Evolutionary conservation across 352 stramenopile species (phyloP).

Genomic region (Globisporangium splendens): DNA sequence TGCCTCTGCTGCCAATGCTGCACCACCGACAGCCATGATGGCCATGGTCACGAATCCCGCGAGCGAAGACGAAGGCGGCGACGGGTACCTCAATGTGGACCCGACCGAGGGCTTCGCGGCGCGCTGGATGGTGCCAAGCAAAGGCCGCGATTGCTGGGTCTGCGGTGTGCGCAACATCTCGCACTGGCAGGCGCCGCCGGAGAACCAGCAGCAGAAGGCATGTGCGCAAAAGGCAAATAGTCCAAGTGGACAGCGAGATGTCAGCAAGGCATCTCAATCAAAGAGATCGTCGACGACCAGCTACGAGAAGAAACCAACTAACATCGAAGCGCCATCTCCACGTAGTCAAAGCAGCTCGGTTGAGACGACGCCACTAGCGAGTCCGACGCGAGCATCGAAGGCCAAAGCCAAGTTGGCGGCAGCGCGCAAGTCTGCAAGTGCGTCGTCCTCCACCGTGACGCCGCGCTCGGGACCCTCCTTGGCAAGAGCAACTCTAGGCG

Average conservation of each 20-base stretch:
- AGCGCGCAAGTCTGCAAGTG: slow-evolving; percentile 2
- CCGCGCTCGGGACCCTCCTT: not conserved
- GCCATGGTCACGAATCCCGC: slow-evolving; percentile 65
- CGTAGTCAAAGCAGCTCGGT: not conserved
- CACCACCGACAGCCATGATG: slow-evolving; percentile 51
- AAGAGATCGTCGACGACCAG: slow-evolving; percentile 6
- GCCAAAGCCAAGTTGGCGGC: slow-evolving; percentile 6
- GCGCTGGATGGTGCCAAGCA: slow-evolving; percentile 69
- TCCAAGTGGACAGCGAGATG: slow-evolving; percentile 26
- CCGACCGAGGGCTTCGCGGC: slow-evolving; percentile 57
- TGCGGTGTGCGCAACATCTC: slow-evolving; percentile 69
- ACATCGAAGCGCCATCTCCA: slow-evolving; percentile 2
- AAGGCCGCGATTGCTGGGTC: slow-evolving; percentile 61
- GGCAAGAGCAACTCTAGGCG: slow-evolving; percentile 4
- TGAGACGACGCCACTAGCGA: not conserved
- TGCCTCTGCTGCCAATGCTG: not conserved
- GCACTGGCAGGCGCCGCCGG: slow-evolving; percentile 48
- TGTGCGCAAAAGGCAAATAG: slow-evolving; percentile 9
- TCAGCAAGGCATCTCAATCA: slow-evolving; percentile 10
- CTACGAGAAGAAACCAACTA: slow-evolving; percentile 6
- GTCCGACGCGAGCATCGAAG: slow-evolving; percentile 7
- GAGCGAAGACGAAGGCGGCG: slow-evolving; percentile 37
- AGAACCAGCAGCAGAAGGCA: slow-evolving; percentile 30
- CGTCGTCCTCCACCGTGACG: not conserved
- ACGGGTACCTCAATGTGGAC: slow-evolving; percentile 75